Evolutionary conservation across 768 basidiomycete species (phyloP), one percentile per base, ranked within the genome.

Genomic region (Clathrus columnatus): DNA sequence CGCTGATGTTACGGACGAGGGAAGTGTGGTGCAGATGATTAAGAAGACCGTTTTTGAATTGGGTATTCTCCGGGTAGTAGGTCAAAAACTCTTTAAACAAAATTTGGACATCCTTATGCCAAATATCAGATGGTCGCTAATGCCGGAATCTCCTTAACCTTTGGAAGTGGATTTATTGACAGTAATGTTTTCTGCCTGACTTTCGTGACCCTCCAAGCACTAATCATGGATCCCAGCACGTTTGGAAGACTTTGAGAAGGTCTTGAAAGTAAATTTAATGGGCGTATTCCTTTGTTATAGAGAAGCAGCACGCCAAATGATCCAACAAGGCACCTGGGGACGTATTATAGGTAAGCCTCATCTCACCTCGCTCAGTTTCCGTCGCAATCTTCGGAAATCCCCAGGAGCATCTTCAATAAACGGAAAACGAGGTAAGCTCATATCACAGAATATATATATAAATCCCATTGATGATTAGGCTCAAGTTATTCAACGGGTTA

Each of bases 261-360:
- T 88, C 27, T 65, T 91, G 51, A 75, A 82, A 56, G 77, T 86
- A 47, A 93, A 93, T 69, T 70, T 92, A 43, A 67, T 81, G 41
- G 88, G 79, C 0, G 73, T 83, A 0, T 89, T 90, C 64, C 71
- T 92, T 47, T 90, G 88, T 63, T 84, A 87, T 0, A 78, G 83
- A 10, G 82, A 89, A 59, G 90, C 89, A 1, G 74, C 90, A 64
- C 75, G 67, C 54, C 68, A 81, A 4, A 91, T 91, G 79, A 91
- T 87, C 65, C 62, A 68, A 0, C 88, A 92, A 65, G 65, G 69
- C 0, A 89, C 91, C 0, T 73, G 74, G 54, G 91, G 90, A 58
- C 89, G 88, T 78, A 61, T 63, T 45, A 55, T 55, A 11, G 36
- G 36, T 8, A 36, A 36, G 36, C 36, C 30, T 7, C 7, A 7